Conservation (phyloP, 1,284 basidiomycete genomes). For the Malassezia globosa region DNA sequence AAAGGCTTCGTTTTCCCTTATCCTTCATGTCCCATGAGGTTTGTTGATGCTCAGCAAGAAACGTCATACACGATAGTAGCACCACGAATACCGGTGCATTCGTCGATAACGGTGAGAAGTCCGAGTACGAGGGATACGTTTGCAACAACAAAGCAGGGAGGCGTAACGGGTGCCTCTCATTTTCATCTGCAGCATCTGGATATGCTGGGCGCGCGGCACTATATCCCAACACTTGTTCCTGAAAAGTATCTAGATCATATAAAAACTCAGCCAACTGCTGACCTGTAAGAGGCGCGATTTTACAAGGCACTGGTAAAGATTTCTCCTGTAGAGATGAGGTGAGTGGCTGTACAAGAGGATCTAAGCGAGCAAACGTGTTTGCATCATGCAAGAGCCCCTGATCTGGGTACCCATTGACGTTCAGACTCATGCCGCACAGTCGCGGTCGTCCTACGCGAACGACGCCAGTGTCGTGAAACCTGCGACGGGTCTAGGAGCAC, state of each 20-base stretch:
- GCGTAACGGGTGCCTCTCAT: constrained; percentile 28
- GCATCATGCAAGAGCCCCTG: constrained; percentile 16
- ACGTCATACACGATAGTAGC: constrained; percentile 24
- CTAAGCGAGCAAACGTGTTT: constrained; percentile 11
- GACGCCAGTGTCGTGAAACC: neutral
- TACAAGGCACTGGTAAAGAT: neutral
- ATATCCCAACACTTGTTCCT: constrained; percentile 34
- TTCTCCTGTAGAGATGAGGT: constrained; percentile 1
- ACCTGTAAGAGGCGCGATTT: neutral
- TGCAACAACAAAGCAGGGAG: constrained; percentile 35
- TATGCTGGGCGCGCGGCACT: constrained; percentile 26
- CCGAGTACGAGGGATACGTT: constrained; percentile 26
- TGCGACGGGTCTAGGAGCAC: neutral
- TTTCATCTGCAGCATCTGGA: constrained; percentile 20
- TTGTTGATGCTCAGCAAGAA: constrained; percentile 21
- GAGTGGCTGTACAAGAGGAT: constrained; percentile 18
- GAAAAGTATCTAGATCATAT: constrained; percentile 31
- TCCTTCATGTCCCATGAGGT: constrained; percentile 30
- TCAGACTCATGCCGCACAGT: constrained; percentile 19
- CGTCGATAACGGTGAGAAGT: constrained; percentile 20
- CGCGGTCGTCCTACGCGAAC: constrained; percentile 8
- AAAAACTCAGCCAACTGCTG: constrained; percentile 17
- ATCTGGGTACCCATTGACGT: constrained; percentile 24
- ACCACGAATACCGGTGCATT: constrained; percentile 26
- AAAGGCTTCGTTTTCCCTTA: constrained; percentile 19